A percentile compares a stretch with the other conserved stretches of the same genome.
Conservation (phyloP, 2,329 filamentous ascomycete genomes). For the Penicillium capsulatum region DNA sequence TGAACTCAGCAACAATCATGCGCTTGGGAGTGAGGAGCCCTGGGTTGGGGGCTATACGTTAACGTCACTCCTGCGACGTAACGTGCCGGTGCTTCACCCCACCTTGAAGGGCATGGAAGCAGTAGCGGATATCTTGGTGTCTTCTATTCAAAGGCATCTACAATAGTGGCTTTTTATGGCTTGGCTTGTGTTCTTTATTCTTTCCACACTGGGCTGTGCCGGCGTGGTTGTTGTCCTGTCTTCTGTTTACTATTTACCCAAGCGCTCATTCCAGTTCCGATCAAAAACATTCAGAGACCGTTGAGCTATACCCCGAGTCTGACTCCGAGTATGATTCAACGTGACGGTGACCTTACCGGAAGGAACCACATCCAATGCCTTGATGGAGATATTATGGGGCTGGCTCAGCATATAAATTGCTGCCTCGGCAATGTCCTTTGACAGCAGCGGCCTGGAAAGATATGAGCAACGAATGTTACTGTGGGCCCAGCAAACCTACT, state of each 20-base stretch:
- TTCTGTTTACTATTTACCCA: neutral
- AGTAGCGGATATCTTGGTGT: conserved; percentile 5
- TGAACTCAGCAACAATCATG: conserved; percentile 12
- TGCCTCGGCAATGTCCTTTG: conserved; percentile 43
- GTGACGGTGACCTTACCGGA: too few species aligned
- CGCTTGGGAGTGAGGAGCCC: conserved; percentile 11
- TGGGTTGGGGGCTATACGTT: conserved; percentile 12
- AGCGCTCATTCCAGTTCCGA: conserved; percentile 25
- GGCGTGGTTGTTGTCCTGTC: too few species aligned
- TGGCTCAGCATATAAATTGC: conserved; percentile 44
- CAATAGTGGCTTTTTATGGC: neutral
- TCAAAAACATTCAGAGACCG: conserved; percentile 33
- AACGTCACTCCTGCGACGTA: neutral
- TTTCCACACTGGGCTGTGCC: too few species aligned
- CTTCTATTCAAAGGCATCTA: neutral
- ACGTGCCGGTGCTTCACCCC: conserved; percentile 9
- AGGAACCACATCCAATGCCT: conserved; percentile 48
- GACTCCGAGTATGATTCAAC: neutral
- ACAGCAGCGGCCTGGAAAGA: conserved; percentile 34
- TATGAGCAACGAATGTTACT: conserved; percentile 1
- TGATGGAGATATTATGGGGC: conserved; percentile 42
- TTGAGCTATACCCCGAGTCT: conserved; percentile 26
- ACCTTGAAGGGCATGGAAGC: conserved; percentile 15
- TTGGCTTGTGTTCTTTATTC: too few species aligned
- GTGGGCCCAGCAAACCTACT: conserved; percentile 6